Conservation (phyloP, 2,329 filamentous ascomycete species). For the Claviceps purpurea region DNA sequence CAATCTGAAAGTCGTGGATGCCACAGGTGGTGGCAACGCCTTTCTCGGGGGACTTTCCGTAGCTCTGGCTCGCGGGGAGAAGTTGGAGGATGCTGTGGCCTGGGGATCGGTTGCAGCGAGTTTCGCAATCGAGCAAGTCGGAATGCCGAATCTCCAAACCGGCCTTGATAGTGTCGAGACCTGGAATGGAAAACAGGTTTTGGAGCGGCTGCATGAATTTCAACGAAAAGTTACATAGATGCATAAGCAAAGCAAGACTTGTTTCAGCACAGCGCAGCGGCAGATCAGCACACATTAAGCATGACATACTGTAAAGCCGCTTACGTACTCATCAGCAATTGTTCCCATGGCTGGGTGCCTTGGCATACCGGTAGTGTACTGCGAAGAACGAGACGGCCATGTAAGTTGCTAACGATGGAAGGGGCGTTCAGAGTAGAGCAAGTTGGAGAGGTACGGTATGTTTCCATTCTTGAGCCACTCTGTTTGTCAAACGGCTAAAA, state of each 20-base stretch:
- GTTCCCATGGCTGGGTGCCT: too few relatives aligned
- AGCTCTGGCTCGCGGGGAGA: conserved; percentile 44
- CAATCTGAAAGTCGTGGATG: conserved; percentile 57
- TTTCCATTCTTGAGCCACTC: background rate
- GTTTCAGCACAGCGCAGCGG: background rate
- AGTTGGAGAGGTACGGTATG: background rate
- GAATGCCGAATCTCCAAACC: conserved; percentile 50
- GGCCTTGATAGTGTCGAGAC: conserved; percentile 35
- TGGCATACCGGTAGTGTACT: too few relatives aligned
- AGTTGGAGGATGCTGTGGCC: conserved; percentile 55
- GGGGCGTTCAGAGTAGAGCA: background rate
- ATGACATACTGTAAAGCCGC: background rate
- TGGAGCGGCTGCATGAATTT: conserved; percentile 39
- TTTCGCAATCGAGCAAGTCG: conserved; percentile 90
- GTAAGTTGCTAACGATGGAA: background rate
- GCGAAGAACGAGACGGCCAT: background rate
- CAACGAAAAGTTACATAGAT: background rate
- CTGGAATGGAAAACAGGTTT: conserved; percentile 47
- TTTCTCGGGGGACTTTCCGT: conserved; percentile 56
- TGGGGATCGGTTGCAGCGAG: conserved; percentile 78
- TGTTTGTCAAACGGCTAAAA: background rate
- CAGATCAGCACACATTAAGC: background rate
- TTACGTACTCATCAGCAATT: background rate
- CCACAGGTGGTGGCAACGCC: conserved; percentile 86
- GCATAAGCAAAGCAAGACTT: background rate